Percentiles rank a stretch among this genome's conserved stretches.
Conservation (phyloP, 306 rosid species). For the Prosopis cineraria region DNA sequence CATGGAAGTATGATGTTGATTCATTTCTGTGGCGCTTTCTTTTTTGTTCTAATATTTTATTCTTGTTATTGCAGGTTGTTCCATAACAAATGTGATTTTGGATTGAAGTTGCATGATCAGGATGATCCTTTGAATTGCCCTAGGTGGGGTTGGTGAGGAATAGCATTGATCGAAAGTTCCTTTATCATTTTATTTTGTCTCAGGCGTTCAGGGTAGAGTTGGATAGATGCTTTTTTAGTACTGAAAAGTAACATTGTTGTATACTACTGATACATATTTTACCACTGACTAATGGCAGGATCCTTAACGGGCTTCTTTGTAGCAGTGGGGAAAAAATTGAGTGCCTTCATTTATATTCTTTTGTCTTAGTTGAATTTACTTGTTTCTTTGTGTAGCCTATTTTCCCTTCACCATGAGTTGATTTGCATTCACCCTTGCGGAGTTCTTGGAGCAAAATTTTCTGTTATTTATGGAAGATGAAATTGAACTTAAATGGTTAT, state of each 20-base stretch:
- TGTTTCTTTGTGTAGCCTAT: conserved; percentile 31
- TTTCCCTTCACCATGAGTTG: background rate
- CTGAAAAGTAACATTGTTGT: conserved; percentile 30
- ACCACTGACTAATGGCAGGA: conserved; percentile 34
- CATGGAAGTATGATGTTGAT: conserved; percentile 13
- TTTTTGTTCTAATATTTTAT: background rate
- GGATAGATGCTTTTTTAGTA: conserved; percentile 27
- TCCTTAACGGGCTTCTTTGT: conserved; percentile 36
- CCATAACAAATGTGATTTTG: conserved; percentile 29
- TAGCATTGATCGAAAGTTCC: conserved; percentile 18
- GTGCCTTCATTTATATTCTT: conserved; percentile 30
- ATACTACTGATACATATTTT: conserved; percentile 36
- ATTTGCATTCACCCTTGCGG: background rate
- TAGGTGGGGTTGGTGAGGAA: conserved; percentile 27
- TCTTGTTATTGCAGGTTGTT: conserved; percentile 39
- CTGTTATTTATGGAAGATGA: background rate
- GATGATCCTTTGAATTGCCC: conserved; percentile 21
- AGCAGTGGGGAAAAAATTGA: conserved; percentile 35
- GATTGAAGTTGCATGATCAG: conserved; percentile 15
- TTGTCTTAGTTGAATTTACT: conserved; percentile 13
- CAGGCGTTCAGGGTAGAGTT: conserved; percentile 27
- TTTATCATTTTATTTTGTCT: conserved; percentile 15
- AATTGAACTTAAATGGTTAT: no score
- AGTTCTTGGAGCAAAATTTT: background rate
- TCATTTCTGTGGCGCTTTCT: background rate